Conservation (phyloP, 1,284 basidiomycete genomes). For the Malassezia equina region DNA sequence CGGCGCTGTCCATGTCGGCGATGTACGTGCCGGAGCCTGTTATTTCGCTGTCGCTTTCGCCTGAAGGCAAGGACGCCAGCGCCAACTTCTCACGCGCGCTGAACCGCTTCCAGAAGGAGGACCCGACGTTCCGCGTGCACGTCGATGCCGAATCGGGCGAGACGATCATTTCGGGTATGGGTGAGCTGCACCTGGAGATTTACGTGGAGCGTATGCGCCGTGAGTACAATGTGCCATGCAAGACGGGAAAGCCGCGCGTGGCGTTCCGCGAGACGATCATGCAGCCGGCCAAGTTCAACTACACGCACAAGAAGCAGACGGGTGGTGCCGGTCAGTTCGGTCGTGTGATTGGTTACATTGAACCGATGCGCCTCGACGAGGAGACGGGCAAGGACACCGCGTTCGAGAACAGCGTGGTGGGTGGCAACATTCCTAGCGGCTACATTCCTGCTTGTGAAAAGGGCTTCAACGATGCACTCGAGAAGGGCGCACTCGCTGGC, state of each 20-base stretch:
- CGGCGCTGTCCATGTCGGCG: conserved; percentile 57
- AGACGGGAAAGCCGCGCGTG: conserved; percentile 89
- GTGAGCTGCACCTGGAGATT: conserved; percentile 95
- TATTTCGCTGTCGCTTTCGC: conserved; percentile 86
- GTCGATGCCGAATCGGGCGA: conserved; percentile 89
- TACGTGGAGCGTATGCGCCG: conserved; percentile 98
- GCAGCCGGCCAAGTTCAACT: conserved; percentile 68
- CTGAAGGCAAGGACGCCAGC: conserved; percentile 72
- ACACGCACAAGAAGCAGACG: conserved; percentile 96
- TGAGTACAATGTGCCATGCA: conserved; percentile 89
- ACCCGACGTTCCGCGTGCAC: conserved; percentile 96
- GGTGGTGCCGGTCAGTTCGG: conserved; percentile 96
- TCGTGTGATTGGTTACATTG: conserved; percentile 75
- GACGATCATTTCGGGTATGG: conserved; percentile 99
- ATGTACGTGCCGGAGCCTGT: conserved; percentile 99
- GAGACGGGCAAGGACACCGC: conserved; percentile 74
- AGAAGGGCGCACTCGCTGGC: conserved; percentile 81
- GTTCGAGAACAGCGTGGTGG: conserved; percentile 82
- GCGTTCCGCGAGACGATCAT: conserved; percentile 94
- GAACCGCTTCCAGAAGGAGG: conserved; percentile 97
- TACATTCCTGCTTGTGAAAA: conserved; percentile 94
- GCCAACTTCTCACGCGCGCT: conserved; percentile 86
- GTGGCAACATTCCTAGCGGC: conserved; percentile 78
- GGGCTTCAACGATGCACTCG: conserved; percentile 89
- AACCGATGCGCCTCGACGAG: conserved; percentile 72